Percentiles rank a stretch among this genome's conserved stretches.
Conservation (phyloP, 176 grass and related monocot species). For the Alopecurus myosuroides region DNA sequence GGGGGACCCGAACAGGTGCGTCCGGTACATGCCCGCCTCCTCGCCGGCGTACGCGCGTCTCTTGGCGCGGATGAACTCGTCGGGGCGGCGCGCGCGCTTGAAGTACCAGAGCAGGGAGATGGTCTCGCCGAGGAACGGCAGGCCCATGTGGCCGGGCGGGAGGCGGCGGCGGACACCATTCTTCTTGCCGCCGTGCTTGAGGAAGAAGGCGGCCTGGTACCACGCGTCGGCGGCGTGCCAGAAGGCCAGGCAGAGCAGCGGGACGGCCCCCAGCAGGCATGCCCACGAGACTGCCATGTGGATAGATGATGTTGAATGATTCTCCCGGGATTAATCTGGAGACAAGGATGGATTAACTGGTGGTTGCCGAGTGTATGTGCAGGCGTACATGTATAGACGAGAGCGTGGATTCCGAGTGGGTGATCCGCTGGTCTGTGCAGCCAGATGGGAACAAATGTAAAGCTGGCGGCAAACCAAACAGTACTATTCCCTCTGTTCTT, state of each 20-base stretch:
- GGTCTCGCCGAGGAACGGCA: conserved; percentile 32
- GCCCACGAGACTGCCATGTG: too few species aligned
- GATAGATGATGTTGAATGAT: too few species aligned
- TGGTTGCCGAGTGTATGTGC: too few species aligned
- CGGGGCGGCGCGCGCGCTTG: conserved; percentile 6
- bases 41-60: not conserved
- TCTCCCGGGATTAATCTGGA: too few species aligned
- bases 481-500: too few species aligned
- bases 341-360: too few species aligned
- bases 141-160: conserved; percentile 43
- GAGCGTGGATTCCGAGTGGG: too few species aligned
- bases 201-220: not conserved
- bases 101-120: conserved; percentile 33
- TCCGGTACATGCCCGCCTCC: not conserved
- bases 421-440: too few species aligned
- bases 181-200: not conserved
- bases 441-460: too few species aligned
- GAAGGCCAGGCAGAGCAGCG: not conserved
- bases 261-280: not conserved
- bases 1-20: conserved; percentile 23
- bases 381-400: too few species aligned
- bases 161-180: not conserved
- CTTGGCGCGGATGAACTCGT: conserved; percentile 11
- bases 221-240: not conserved
- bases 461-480: too few species aligned